Percentiles rank a stretch among this genome's conserved stretches.
Evolutionary conservation across 129 eudicot genomes (phyloP).

Genomic region (Flaveria sonorensis): DNA sequence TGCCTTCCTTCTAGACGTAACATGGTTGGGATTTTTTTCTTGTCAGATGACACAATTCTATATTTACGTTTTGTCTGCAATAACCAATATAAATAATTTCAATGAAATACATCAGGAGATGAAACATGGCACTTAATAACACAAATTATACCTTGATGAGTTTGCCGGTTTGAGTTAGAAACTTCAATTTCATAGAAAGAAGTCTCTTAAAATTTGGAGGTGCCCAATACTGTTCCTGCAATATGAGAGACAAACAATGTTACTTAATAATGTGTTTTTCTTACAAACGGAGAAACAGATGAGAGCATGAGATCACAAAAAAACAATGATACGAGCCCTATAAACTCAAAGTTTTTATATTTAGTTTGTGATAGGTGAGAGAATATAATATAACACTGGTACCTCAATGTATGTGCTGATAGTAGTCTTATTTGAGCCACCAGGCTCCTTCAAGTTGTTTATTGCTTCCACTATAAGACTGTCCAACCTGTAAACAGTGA

Average conservation of each 20-base stretch:
- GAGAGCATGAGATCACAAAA: slow-evolving; percentile 8
- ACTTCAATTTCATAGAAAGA: slow-evolving; percentile 79
- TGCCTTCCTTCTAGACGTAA: slow-evolving; percentile 62
- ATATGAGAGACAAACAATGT: slow-evolving; percentile 6
- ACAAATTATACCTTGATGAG: slow-evolving; percentile 62
- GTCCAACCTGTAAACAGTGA: slow-evolving; percentile 69
- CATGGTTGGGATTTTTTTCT: slow-evolving; percentile 52
- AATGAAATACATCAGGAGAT: background rate
- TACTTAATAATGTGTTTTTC: slow-evolving; percentile 1
- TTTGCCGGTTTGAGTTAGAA: slow-evolving; percentile 67
- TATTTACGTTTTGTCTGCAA: slow-evolving; percentile 75
- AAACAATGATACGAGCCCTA: background rate
- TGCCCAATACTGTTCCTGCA: slow-evolving; percentile 91
- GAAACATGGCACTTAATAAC: background rate
- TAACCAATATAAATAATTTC: background rate
- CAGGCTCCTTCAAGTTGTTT: slow-evolving; percentile 80
- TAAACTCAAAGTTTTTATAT: background rate
- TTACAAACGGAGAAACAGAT: background rate
- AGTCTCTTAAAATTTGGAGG: slow-evolving; percentile 88
- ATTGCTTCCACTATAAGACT: slow-evolving; percentile 87
- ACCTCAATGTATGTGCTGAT: slow-evolving; percentile 95
- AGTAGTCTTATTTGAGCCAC: slow-evolving; percentile 88
- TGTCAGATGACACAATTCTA: slow-evolving; percentile 57
- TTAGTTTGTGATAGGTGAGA: background rate
- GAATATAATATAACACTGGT: background rate